Conservation (phyloP, 2,329 filamentous ascomycete species). For the Xylariales sp. region DNA sequence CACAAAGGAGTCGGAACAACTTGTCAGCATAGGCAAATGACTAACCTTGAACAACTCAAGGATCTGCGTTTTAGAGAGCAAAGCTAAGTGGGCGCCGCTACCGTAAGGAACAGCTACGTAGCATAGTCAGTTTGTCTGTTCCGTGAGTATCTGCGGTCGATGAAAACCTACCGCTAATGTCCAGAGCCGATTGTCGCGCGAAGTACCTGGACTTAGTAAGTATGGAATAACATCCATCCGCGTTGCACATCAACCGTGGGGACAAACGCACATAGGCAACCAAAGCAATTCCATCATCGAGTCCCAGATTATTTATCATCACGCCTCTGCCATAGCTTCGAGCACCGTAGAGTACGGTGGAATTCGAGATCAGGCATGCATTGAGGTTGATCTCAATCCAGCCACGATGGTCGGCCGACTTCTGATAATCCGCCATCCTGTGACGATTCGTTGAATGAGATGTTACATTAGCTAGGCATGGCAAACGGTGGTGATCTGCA, state of each 20-base stretch:
- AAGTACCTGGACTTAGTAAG: slow-evolving; percentile 3
- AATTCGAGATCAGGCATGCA: slow-evolving; percentile 30
- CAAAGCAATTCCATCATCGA: slow-evolving; percentile 21
- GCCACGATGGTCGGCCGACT: slow-evolving; percentile 1
- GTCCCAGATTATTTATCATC: slow-evolving; percentile 20
- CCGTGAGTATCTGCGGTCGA: no score
- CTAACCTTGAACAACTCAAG: no score
- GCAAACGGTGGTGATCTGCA: no score
- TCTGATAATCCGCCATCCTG: neutral
- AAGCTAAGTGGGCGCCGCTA: slow-evolving; percentile 14
- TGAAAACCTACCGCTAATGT: slow-evolving; percentile 11
- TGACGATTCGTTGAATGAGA: no score
- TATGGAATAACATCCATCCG: neutral
- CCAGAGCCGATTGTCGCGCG: slow-evolving; percentile 12
- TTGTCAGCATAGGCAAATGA: slow-evolving; percentile 11
- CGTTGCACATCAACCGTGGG: no score
- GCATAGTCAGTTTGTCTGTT: neutral
- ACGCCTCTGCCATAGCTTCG: slow-evolving; percentile 20
- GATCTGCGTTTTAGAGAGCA: no score
- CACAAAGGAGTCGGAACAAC: neutral
- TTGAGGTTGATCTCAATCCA: slow-evolving; percentile 42
- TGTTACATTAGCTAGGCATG: no score
- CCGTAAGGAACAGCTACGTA: slow-evolving; percentile 13
- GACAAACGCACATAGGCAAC: slow-evolving; percentile 15
- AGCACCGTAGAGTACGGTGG: slow-evolving; percentile 16